A percentile compares a stretch with the other conserved stretches of the same genome.
Evolutionary conservation across 106 monocot species (phyloP).

Genomic region (Platanthera guangdongensis): DNA sequence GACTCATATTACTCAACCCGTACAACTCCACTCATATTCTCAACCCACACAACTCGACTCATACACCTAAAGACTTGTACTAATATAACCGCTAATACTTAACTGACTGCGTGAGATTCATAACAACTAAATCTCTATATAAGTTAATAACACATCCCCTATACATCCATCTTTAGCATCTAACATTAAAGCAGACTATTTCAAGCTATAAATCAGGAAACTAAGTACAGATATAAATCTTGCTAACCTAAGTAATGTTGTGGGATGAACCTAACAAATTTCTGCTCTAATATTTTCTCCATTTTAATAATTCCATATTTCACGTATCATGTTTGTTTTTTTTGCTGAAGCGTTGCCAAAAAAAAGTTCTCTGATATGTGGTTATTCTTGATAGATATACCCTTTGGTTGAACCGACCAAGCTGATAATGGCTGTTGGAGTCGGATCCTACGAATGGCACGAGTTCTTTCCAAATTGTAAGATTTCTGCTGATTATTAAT

Average conservation of each 20-base stretch:
- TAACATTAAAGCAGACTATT: too few relatives aligned
- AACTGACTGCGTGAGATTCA: too few relatives aligned
- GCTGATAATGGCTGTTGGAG: conserved; percentile 61
- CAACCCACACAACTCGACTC: too few relatives aligned
- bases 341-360: background rate
- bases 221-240: too few relatives aligned
- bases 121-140: too few relatives aligned
- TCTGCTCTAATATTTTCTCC: background rate
- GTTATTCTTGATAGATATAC: conserved; percentile 40
- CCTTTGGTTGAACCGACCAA: conserved; percentile 86
- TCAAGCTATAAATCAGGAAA: too few relatives aligned
- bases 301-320: background rate
- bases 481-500: background rate
- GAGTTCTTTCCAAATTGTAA: conserved; percentile 95
- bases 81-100: too few relatives aligned
- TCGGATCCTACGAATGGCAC: conserved; percentile 78
- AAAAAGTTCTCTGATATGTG: background rate
- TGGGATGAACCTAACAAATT: background rate
- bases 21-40: too few relatives aligned
- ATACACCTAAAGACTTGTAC: too few relatives aligned
- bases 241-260: background rate
- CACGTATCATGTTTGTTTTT: background rate
- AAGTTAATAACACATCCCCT: too few relatives aligned
- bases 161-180: too few relatives aligned
- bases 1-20: too few relatives aligned